These are phyloP conservation scores for Coniochaeta sp. DNA, from an alignment of 2,329 filamentous ascomycete species.

Conservation along the genomic window DNA sequence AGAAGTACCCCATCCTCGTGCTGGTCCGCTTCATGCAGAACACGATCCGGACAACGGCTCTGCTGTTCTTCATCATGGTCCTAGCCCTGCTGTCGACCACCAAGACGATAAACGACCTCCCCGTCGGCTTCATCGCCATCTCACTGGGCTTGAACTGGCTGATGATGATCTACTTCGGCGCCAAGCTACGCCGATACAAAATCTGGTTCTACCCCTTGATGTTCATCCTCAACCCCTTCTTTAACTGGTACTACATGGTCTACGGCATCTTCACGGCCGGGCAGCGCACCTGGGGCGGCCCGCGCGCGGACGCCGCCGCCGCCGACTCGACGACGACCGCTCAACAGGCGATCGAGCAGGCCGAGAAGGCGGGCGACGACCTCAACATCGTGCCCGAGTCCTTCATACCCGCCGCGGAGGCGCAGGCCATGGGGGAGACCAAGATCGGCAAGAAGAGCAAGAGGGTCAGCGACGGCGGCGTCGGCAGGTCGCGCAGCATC, in stretches of 20 bases:
- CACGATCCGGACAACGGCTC: constrained; percentile 86
- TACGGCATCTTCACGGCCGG: constrained; percentile 94
- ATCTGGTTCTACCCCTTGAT: constrained; percentile 92
- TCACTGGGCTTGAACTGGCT: constrained; percentile 90
- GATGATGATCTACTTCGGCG: constrained; percentile 93
- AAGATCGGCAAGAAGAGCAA: constrained; percentile 8
- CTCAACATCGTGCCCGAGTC: constrained; percentile 85
- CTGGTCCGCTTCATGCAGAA: constrained; percentile 90
- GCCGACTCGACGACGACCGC: constrained; percentile 71
- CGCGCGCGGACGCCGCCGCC: constrained; percentile 77
- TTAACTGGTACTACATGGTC: constrained; percentile 98
- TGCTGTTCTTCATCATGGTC: constrained; percentile 91
- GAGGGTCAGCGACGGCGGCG: constrained; percentile 13
- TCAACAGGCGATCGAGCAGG: constrained; percentile 75
- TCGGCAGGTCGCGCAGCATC: constrained; percentile 43
- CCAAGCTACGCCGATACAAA: constrained; percentile 81
- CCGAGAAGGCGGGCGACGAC: constrained; percentile 73
- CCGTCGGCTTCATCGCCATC: constrained; percentile 87
- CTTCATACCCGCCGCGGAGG: constrained; percentile 55
- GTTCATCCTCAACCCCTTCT: constrained; percentile 92
- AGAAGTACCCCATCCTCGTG: constrained; percentile 78
- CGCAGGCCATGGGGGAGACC: constrained; percentile 21
- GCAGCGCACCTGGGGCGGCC: constrained; percentile 92
- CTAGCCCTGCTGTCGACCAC: constrained; percentile 80
- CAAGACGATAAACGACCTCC: constrained; percentile 69